Percentiles rank a stretch among this genome's conserved stretches.
These are phyloP conservation scores for Nemania sp. DNA, from an alignment of 2,329 filamentous ascomycete genomes.

Conservation along the genomic window DNA sequence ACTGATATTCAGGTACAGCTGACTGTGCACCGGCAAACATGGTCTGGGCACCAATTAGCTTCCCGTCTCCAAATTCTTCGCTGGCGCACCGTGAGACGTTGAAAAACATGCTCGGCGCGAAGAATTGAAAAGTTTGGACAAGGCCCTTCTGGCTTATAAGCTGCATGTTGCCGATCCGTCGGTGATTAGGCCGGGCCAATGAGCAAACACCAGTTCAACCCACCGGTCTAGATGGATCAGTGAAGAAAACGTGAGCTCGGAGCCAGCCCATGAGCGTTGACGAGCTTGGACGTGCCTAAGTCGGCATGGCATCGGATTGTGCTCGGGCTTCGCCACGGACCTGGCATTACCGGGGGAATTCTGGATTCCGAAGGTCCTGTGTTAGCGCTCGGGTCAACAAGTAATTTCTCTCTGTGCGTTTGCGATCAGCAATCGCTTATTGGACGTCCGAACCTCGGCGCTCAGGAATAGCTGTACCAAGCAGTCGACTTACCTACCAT, in stretches of 20 bases:
- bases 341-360: neutral
- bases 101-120: conserved; percentile 1
- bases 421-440: too few species aligned
- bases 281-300: neutral
- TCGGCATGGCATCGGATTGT: too few species aligned
- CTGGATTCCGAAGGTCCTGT: neutral
- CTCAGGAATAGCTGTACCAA: conserved; percentile 1
- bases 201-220: neutral
- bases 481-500: neutral
- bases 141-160: neutral
- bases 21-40: conserved; percentile 10
- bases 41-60: conserved; percentile 13
- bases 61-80: neutral
- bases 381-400: neutral
- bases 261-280: neutral
- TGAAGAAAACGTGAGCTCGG: conserved; percentile 7
- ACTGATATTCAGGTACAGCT: conserved; percentile 24
- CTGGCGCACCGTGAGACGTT: conserved; percentile 8
- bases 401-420: neutral
- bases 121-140: conserved; percentile 3
- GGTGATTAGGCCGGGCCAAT: neutral
- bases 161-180: neutral
- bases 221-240: conserved; percentile 1
- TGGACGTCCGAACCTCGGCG: too few species aligned
- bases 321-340: conserved; percentile 1